These are phyloP conservation scores for Xylariomycetidae sp. DNA, from an alignment of 2,329 filamentous ascomycete genomes.

Conservation along the genomic window DNA sequence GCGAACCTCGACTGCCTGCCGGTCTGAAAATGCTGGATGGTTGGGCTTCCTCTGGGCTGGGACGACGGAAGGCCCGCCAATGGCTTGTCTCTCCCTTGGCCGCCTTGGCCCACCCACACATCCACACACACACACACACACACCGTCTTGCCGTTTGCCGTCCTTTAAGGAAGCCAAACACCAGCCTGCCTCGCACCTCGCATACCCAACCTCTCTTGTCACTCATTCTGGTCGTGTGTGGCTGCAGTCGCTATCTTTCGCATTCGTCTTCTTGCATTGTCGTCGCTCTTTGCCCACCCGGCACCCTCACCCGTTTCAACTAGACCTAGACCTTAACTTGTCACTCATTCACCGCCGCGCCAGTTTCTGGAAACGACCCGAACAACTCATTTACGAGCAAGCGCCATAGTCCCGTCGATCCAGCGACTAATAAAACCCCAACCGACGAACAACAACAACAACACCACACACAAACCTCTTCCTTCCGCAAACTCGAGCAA, in stretches of 20 bases:
- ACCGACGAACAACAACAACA: too few relatives aligned
- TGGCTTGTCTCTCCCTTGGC: too few relatives aligned
- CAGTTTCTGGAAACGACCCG: constrained; percentile 4
- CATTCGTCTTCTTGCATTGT: constrained; percentile 3
- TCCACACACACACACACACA: background rate
- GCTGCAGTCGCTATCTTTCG: constrained; percentile 6
- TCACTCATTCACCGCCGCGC: constrained; percentile 3
- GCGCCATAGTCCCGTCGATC: background rate
- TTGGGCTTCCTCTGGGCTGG: too few relatives aligned
- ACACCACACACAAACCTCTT: background rate
- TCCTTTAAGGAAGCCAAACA: too few relatives aligned
- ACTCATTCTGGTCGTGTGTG: constrained; percentile 9
- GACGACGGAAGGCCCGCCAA: too few relatives aligned
- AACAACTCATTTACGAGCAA: constrained; percentile 7
- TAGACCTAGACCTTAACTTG: constrained; percentile 7
- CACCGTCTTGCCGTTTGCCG: constrained; percentile 5
- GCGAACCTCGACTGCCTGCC: too few relatives aligned
- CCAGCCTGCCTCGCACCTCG: too few relatives aligned
- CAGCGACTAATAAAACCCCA: background rate
- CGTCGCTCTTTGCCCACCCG: too few relatives aligned
- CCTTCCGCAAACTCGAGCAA: constrained; percentile 1
- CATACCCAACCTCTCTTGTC: constrained; percentile 8
- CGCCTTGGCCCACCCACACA: too few relatives aligned
- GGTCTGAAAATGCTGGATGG: too few relatives aligned
- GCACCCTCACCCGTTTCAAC: too few relatives aligned